These are phyloP conservation scores for Tagetes patula DNA, from an alignment of 129 eudicot species.

Conservation along the genomic window DNA sequence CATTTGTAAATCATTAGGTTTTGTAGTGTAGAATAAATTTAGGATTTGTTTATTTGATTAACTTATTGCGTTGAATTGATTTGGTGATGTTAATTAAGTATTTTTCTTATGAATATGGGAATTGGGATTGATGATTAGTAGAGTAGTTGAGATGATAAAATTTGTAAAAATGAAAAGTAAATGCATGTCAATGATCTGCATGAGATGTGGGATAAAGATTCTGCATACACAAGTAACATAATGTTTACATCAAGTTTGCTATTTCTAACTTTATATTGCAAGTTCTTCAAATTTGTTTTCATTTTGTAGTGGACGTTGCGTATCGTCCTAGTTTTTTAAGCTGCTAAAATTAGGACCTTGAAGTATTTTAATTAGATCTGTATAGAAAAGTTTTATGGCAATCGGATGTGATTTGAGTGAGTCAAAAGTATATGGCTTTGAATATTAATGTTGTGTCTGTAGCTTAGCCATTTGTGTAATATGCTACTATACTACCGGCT, in stretches of 20 bases:
- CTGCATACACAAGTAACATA: not conserved
- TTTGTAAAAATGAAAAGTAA: not conserved
- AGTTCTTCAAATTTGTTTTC: not conserved
- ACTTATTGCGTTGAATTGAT: not conserved
- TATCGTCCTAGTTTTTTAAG: not conserved
- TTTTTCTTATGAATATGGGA: not conserved
- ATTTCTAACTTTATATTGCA: not conserved
- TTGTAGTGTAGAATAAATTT: not conserved
- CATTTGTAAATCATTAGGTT: not conserved
- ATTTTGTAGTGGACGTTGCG: not conserved
- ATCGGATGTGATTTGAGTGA: not conserved
- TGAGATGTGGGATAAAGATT: not conserved
- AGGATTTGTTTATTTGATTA: not conserved
- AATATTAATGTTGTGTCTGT: not conserved
- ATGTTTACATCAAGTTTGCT: not conserved
- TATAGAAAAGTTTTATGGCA: not conserved
- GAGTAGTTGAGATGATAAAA: conserved; percentile 5
- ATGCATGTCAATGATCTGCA: not conserved
- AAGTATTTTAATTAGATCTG: not conserved
- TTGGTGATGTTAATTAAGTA: not conserved
- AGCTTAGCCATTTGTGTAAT: not conserved
- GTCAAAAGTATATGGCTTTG: not conserved
- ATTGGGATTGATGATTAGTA: not conserved
- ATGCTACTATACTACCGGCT: not conserved
- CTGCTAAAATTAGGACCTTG: not conserved